Conservation (phyloP, 2,329 filamentous ascomycete genomes). For the Polychaeton citri region DNA sequence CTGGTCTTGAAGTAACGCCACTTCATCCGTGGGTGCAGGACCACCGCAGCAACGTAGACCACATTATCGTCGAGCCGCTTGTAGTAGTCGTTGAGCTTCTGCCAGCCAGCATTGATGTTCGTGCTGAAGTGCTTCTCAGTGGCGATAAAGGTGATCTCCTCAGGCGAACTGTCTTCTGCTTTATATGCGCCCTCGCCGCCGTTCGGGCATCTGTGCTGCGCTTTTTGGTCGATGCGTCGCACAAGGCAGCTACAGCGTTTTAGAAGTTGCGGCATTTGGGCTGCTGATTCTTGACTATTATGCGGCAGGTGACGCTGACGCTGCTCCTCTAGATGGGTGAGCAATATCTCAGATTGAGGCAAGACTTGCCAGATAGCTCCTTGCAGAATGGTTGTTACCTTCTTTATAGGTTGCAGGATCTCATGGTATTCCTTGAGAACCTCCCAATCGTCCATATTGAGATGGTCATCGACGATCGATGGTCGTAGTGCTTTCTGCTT, state of each 20-base stretch:
- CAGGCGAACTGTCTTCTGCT: too few relatives aligned
- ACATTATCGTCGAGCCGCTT: slow-evolving; percentile 2
- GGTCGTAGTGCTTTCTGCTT: not conserved
- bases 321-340: slow-evolving; percentile 1
- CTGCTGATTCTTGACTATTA: too few relatives aligned
- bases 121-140: not conserved
- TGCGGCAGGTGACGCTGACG: too few relatives aligned
- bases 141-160: too few relatives aligned
- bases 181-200: too few relatives aligned
- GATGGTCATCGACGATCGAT: slow-evolving; percentile 1
- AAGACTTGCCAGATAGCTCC: slow-evolving; percentile 3
- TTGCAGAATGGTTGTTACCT: not conserved
- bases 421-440: slow-evolving; percentile 2
- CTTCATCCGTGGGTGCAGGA: slow-evolving; percentile 6
- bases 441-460: slow-evolving; percentile 2
- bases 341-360: slow-evolving; percentile 1
- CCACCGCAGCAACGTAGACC: slow-evolving; percentile 4
- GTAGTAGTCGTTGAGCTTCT: slow-evolving; percentile 4
- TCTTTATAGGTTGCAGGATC: slow-evolving; percentile 1
- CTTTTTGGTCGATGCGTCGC: too few relatives aligned
- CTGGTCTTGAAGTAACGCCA: slow-evolving; percentile 3
- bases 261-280: too few relatives aligned
- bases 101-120: slow-evolving; percentile 3
- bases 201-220: too few relatives aligned
- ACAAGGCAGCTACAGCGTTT: too few relatives aligned